These are phyloP conservation scores for Metschnikowia reukaufii DNA, from an alignment of 805 yeast genomes.

Conservation along the genomic window DNA sequence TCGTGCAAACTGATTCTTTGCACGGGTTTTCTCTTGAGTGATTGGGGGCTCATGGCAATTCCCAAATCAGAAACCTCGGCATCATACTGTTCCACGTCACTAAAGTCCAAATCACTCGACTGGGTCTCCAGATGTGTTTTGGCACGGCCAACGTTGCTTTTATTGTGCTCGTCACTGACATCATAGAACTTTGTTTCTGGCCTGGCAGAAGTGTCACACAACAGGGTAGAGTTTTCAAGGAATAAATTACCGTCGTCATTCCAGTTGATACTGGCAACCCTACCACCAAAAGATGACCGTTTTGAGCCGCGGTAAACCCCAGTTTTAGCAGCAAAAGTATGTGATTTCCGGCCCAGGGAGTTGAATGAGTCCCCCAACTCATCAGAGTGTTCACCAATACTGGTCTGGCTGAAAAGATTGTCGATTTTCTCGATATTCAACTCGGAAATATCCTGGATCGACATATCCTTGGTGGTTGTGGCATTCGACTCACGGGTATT, in stretches of 20 bases:
- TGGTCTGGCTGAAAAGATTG: conserved; percentile 31
- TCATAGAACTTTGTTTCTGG: conserved; percentile 26
- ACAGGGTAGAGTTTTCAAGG: conserved; percentile 28
- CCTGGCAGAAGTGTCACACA: conserved; percentile 8
- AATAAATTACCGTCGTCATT: conserved; percentile 36
- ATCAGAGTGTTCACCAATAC: conserved; percentile 6
- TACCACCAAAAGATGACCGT: conserved; percentile 17
- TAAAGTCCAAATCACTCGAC: conserved; percentile 20
- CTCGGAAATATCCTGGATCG: conserved; percentile 40
- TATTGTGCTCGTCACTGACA: conserved; percentile 13
- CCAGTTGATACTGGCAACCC: conserved; percentile 44
- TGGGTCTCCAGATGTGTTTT: conserved; percentile 2
- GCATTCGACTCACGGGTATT: neutral
- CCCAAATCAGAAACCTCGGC: conserved; percentile 45
- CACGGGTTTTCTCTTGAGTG: conserved; percentile 22
- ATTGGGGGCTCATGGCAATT: conserved; percentile 41
- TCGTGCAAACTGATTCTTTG: conserved; percentile 30
- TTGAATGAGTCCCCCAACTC: conserved; percentile 2
- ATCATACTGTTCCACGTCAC: conserved; percentile 39
- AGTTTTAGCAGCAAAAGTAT: neutral
- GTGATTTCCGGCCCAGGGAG: conserved; percentile 1
- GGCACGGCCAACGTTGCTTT: neutral
- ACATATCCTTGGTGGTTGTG: conserved; percentile 19
- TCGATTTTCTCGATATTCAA: conserved; percentile 40
- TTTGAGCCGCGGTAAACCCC: conserved; percentile 7